Evolutionary conservation across 306 rosid genomes (phyloP), one percentile per base, ranked within the genome.

Genomic region (Corylus heterophylla): DNA sequence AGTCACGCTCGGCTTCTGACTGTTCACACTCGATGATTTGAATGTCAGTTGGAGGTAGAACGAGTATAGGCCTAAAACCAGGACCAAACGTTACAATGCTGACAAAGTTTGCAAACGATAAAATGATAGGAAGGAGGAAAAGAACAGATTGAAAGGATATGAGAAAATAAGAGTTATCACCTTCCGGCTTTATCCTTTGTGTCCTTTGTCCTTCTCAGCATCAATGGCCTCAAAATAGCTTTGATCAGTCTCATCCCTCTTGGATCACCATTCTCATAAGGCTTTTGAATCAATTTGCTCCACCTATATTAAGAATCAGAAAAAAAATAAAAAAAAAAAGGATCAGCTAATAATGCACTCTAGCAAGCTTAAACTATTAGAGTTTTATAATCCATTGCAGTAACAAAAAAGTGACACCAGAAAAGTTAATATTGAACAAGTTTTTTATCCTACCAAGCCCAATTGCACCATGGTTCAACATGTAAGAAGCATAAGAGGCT

Each of bases 391-490:
- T 9, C 70, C 7, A 4, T 7, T 14, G n/a, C 70, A 35, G n/a
- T 31, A 66, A 66, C 71, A 66, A 16, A 66, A 54, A 42, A 12
- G 11, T 7, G 31, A 55, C 1, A 25, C 37, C 16, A 0, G 50
- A 12, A 45, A 35, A 29, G 29, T 18, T 4, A 14, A 27, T 48
- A 8, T 18, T 17, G 59, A 85, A 66, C 66, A 66, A 52, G 55
- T 20, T 75, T 20, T 75, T 35, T 58, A 78, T 50, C 89, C 54
- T 89, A 94, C 98, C 97, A 94, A 50, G 88, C 85, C 91, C 86
- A 90, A 75, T 83, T 92, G 92, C 97, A 89, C 98, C 97, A 94
- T 67, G 97, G 98, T 80, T 94, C 96, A 79, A 90, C 93, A 47
- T 86, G 92, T 92, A 94, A 83, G 89, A 94, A 94, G 85, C 89